A percentile compares a stretch with the other conserved stretches of the same genome.
These are phyloP conservation scores for Cystobasidium slooffiae DNA, from an alignment of 1,284 basidiomycete species.

Conservation along the genomic window DNA sequence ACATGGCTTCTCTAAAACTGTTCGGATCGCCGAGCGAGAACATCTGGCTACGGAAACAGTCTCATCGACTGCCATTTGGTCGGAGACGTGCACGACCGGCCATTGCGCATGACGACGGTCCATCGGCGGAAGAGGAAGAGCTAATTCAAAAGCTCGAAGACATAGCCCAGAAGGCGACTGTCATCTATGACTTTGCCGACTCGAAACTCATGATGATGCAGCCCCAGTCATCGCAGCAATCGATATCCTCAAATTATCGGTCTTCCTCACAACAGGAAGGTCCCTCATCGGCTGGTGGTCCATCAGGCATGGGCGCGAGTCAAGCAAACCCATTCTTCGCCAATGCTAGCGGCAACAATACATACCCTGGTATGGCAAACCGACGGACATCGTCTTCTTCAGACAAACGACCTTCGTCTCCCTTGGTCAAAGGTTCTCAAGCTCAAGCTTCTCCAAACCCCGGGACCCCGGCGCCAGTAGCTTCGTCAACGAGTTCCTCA, in stretches of 20 bases:
- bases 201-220: slow-evolving; percentile 74
- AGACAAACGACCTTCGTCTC: slow-evolving; percentile 47
- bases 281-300: slow-evolving; percentile 33
- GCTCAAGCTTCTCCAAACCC: slow-evolving; percentile 28
- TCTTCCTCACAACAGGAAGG: slow-evolving; percentile 37
- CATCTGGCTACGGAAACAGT: slow-evolving; percentile 55
- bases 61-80: slow-evolving; percentile 47
- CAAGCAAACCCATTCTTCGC: slow-evolving; percentile 50
- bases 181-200: slow-evolving; percentile 90
- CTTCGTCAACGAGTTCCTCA: neutral
- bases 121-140: slow-evolving; percentile 80
- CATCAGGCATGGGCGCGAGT: slow-evolving; percentile 43
- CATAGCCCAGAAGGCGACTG: slow-evolving; percentile 91
- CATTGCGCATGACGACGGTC: slow-evolving; percentile 52
- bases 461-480: neutral
- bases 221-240: slow-evolving; percentile 45
- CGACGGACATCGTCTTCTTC: slow-evolving; percentile 47
- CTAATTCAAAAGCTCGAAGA: slow-evolving; percentile 79
- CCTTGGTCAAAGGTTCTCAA: slow-evolving; percentile 45
- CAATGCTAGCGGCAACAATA: slow-evolving; percentile 35
- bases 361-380: slow-evolving; percentile 31
- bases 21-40: slow-evolving; percentile 67
- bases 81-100: slow-evolving; percentile 50
- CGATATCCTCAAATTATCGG: slow-evolving; percentile 46
- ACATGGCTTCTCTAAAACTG: slow-evolving; percentile 84